Conservation (phyloP, 2,329 filamentous ascomycete species). For the Venturia asperata region DNA sequence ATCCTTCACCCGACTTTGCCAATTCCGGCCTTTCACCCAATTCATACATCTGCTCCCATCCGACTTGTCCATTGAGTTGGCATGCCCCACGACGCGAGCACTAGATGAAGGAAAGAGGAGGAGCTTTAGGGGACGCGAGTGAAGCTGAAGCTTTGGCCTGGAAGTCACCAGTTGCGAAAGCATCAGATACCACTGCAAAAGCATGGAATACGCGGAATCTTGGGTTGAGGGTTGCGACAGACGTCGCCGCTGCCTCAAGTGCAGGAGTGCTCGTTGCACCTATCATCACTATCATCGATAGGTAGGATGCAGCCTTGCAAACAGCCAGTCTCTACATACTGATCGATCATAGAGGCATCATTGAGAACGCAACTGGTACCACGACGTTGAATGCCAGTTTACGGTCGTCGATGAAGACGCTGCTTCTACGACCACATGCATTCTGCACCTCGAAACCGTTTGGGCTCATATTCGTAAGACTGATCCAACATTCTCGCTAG, state of each 20-base stretch:
- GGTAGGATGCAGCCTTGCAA: conserved; percentile 43
- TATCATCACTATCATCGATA: conserved; percentile 79
- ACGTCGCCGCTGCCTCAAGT: conserved; percentile 60
- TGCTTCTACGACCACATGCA: conserved; percentile 54
- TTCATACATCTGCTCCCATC: not conserved
- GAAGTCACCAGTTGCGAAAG: not conserved
- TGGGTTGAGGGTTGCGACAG: conserved; percentile 57
- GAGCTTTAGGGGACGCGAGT: conserved; percentile 1
- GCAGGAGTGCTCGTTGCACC: conserved; percentile 75
- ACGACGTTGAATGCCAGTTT: conserved; percentile 54
- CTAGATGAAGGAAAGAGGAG: conserved; percentile 15
- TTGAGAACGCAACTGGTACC: conserved; percentile 72
- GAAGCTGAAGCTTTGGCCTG: not conserved
- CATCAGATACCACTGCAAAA: conserved; percentile 7
- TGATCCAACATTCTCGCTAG: not conserved
- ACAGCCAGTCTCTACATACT: not conserved
- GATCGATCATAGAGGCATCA: conserved; percentile 55
- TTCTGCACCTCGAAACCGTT: conserved; percentile 61
- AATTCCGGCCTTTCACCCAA: not conserved
- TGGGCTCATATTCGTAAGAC: conserved; percentile 50
- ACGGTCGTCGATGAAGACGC: conserved; percentile 48
- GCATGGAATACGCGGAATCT: conserved; percentile 72
- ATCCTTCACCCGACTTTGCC: not conserved
- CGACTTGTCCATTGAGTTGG: not conserved
- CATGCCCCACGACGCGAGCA: conserved; percentile 3